Evolutionary conservation across 306 rosid genomes (phyloP).

Genomic region (Acacia melanoxylon): DNA sequence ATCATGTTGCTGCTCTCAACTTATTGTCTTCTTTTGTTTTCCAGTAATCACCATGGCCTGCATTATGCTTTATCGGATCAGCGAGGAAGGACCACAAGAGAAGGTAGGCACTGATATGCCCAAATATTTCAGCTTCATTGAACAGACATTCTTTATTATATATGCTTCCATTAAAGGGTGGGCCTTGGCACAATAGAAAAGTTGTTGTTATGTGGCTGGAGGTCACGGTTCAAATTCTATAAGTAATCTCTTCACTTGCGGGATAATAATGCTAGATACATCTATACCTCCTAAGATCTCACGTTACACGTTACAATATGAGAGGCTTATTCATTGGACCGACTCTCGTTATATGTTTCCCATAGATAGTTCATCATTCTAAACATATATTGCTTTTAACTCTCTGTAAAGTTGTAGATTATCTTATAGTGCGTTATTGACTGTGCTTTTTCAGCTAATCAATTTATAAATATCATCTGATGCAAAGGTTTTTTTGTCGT

Average conservation of each 20-base stretch:
- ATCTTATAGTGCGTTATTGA: conserved; percentile 15
- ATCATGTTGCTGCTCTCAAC: not conserved
- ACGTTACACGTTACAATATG: no score
- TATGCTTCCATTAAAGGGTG: not conserved
- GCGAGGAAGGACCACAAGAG: conserved; percentile 87
- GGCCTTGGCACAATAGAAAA: no score
- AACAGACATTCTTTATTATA: conserved; percentile 74
- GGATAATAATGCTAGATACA: no score
- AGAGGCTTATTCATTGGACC: no score
- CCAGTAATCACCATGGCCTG: conserved; percentile 12
- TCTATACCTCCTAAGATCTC: no score
- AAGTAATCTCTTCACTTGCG: no score
- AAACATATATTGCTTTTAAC: not conserved
- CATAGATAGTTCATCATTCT: not conserved
- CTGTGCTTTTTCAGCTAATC: conserved; percentile 52
- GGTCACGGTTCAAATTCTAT: no score
- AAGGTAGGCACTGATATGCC: conserved; percentile 70
- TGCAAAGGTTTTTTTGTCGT: conserved; percentile 44
- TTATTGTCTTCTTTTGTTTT: not conserved
- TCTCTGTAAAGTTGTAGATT: conserved; percentile 9
- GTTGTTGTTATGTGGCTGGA: no score
- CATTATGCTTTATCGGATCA: conserved; percentile 56
- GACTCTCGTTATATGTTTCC: not conserved
- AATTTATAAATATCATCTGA: conserved; percentile 80
- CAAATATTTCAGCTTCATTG: conserved; percentile 75